Conservation (phyloP, 2,329 filamentous ascomycete genomes). For the Myriosclerotinia duriaeana region DNA sequence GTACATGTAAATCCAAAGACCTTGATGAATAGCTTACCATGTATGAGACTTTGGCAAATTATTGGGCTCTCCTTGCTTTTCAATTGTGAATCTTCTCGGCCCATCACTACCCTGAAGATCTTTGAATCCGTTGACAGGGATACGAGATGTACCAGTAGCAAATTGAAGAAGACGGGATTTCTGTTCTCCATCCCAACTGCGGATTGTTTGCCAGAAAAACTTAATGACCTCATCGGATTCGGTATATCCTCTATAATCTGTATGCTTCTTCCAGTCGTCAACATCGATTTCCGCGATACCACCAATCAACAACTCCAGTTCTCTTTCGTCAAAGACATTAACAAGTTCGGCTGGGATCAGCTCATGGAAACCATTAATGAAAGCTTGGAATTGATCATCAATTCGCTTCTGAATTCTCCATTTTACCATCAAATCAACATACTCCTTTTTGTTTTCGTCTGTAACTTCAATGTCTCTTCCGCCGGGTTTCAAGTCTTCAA, state of each 20-base stretch:
- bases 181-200: constrained; percentile 96
- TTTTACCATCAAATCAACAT: constrained; percentile 96
- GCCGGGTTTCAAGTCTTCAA: constrained; percentile 88
- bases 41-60: constrained; percentile 97
- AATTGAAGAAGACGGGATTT: constrained; percentile 96
- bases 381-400: constrained; percentile 96
- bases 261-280: constrained; percentile 99
- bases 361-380: constrained; percentile 96
- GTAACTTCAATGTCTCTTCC: constrained; percentile 93
- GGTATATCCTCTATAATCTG: constrained; percentile 97
- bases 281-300: constrained; percentile 99
- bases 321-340: constrained; percentile 97
- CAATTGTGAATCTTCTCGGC: constrained; percentile 92
- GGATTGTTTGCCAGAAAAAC: constrained; percentile 98
- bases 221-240: constrained; percentile 96
- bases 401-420: constrained; percentile 99
- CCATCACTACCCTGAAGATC: constrained; percentile 97
- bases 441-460: constrained; percentile 98
- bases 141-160: constrained; percentile 94
- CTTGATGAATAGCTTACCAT: constrained; percentile 63
- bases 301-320: constrained; percentile 92
- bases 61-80: constrained; percentile 88
- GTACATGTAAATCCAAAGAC: constrained; percentile 13
- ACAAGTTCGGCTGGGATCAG: constrained; percentile 94
- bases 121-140: constrained; percentile 99